These are phyloP conservation scores for Erigeron canadensis DNA, from an alignment of 129 eudicot species.

Conservation along the genomic window DNA sequence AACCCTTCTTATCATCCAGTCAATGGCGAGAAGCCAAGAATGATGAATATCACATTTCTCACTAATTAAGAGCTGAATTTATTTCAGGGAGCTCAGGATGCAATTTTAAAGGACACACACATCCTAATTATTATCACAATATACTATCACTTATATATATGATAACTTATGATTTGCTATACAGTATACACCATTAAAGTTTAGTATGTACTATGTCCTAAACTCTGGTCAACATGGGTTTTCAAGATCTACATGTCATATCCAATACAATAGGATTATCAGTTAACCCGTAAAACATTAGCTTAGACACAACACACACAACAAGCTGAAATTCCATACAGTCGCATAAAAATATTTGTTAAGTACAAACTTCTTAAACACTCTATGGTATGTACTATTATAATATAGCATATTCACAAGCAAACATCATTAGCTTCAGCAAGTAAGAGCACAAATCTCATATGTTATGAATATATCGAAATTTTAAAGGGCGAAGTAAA, in stretches of 20 bases:
- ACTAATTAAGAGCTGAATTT: not conserved
- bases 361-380: not conserved
- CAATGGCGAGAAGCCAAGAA: not conserved
- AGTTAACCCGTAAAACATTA: not conserved
- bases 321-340: not conserved
- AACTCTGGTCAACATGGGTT: not conserved
- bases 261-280: not conserved
- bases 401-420: not conserved
- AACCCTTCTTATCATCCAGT: not conserved
- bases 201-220: not conserved
- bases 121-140: not conserved
- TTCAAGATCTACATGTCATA: slow-evolving; percentile 1
- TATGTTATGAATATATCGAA: not conserved
- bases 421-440: not conserved
- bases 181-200: not conserved
- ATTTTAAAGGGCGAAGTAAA: not conserved
- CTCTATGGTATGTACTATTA: not conserved
- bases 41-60: not conserved
- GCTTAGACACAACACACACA: slow-evolving; percentile 7
- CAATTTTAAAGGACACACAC: not conserved
- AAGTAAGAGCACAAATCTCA: not conserved
- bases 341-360: not conserved
- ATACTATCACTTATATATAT: not conserved
- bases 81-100: not conserved
- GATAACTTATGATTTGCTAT: not conserved